These are phyloP conservation scores for Acmispon strigosus DNA, from an alignment of 306 rosid species.

Conservation along the genomic window DNA sequence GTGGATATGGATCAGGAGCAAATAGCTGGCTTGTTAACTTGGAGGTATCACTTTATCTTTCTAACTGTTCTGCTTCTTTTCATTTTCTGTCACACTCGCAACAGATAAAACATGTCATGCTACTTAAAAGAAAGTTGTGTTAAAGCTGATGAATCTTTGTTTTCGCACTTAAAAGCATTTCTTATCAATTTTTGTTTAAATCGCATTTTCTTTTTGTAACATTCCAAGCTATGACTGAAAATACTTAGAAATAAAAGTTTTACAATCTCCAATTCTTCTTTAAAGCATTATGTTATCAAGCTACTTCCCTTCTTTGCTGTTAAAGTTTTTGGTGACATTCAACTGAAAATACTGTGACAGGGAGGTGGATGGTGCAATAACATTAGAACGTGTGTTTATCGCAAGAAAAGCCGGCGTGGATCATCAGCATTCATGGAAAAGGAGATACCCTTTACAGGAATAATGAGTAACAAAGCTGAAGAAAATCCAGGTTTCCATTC, in stretches of 20 bases:
- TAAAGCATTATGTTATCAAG: not conserved
- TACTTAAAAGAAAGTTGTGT: not conserved
- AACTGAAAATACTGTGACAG: slow-evolving; percentile 48
- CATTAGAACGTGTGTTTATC: slow-evolving; percentile 72
- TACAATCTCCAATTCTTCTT: not conserved
- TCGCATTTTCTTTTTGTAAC: not conserved
- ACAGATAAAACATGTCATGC: not conserved
- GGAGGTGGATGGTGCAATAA: slow-evolving; percentile 98
- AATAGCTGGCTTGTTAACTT: slow-evolving; percentile 86
- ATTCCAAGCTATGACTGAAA: not conserved
- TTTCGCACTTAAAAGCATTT: not conserved
- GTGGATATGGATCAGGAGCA: slow-evolving; percentile 84
- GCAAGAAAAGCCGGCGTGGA: slow-evolving; percentile 72
- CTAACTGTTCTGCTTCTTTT: not conserved
- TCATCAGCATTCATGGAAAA: slow-evolving; percentile 86
- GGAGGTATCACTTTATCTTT: slow-evolving; percentile 53
- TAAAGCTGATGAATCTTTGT: not conserved
- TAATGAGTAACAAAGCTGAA: slow-evolving; percentile 62
- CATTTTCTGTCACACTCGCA: not conserved
- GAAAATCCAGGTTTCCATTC: slow-evolving; percentile 76
- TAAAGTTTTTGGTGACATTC: not conserved
- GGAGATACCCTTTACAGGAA: slow-evolving; percentile 67
- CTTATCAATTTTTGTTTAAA: too few relatives aligned
- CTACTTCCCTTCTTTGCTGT: not conserved
- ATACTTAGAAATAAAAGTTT: not conserved